Evolutionary conservation across 805 yeast genomes (phyloP).

Genomic region (Wickerhamiella occidentalis): DNA sequence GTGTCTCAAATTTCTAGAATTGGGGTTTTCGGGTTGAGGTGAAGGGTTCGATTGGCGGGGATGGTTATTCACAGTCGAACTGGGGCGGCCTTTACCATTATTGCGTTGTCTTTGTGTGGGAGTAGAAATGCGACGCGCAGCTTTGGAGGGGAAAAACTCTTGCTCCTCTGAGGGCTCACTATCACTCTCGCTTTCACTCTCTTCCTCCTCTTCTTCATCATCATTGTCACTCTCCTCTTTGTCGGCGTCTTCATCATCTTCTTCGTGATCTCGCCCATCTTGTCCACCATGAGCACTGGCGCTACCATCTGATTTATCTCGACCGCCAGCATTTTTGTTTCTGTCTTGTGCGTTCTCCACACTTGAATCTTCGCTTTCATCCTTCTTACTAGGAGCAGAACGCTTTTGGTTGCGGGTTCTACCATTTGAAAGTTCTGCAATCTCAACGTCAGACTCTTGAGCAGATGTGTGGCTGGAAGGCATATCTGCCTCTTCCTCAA

Average conservation of each 20-base stretch:
- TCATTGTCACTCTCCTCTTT: background rate
- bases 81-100: background rate
- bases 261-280: no score
- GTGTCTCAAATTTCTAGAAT: background rate
- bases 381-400: background rate
- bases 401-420: background rate
- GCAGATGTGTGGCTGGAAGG: conserved; percentile 8
- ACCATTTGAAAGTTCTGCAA: background rate
- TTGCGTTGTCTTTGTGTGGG: background rate
- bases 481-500: background rate
- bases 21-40: no score
- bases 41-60: no score
- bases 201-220: background rate
- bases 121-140: background rate
- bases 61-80: background rate
- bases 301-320: no score
- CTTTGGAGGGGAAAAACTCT: background rate
- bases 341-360: background rate
- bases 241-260: background rate
- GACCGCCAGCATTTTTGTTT: background rate
- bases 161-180: background rate
- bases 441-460: conserved; percentile 3
- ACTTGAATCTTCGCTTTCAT: background rate
- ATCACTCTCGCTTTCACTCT: background rate
- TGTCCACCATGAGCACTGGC: no score